These are phyloP conservation scores for Rauvolfia tetraphylla DNA, from an alignment of 257 asterid genomes.

Conservation along the genomic window DNA sequence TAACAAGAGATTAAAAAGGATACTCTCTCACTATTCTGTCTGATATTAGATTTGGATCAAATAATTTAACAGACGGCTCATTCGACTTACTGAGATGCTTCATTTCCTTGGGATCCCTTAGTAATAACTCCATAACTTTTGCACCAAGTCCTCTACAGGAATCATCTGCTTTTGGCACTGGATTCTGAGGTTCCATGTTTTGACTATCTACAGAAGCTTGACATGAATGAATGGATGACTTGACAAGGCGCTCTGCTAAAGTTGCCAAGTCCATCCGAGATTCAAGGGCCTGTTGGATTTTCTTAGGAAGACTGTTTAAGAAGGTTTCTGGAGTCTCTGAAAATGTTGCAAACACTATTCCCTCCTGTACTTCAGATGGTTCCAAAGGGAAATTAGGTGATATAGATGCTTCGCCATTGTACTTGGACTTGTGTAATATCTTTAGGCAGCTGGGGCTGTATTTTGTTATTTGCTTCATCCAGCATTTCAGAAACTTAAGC, in stretches of 20 bases:
- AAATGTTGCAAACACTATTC: constrained; percentile 25
- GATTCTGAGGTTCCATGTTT: constrained; percentile 30
- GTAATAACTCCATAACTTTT: constrained; percentile 40
- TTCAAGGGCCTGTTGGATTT: constrained; percentile 60
- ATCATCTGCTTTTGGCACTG: constrained; percentile 23
- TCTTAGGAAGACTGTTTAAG: constrained; percentile 47
- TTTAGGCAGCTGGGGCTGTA: constrained; percentile 26
- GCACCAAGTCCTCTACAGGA: constrained; percentile 28
- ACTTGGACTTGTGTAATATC: constrained; percentile 29
- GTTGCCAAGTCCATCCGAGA: constrained; percentile 74
- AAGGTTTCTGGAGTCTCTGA: constrained; percentile 51
- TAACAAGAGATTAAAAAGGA: constrained; percentile 32
- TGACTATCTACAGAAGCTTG: constrained; percentile 29
- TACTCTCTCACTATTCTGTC: constrained; percentile 74
- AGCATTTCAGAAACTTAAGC: constrained; percentile 81
- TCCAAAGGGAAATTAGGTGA: constrained; percentile 31
- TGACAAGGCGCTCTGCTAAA: constrained; percentile 70
- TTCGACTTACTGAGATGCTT: constrained; percentile 41
- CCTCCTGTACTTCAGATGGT: constrained; percentile 44
- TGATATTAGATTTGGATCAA: constrained; percentile 32
- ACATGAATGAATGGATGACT: constrained; percentile 53
- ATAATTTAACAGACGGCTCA: constrained; percentile 21
- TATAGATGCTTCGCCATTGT: constrained; percentile 27
- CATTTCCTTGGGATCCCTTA: constrained; percentile 76
- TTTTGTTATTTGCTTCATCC: constrained; percentile 74